Evolutionary conservation across 345 rosid genomes (phyloP).

Genomic region (Cardamine chenopodiifolia): DNA sequence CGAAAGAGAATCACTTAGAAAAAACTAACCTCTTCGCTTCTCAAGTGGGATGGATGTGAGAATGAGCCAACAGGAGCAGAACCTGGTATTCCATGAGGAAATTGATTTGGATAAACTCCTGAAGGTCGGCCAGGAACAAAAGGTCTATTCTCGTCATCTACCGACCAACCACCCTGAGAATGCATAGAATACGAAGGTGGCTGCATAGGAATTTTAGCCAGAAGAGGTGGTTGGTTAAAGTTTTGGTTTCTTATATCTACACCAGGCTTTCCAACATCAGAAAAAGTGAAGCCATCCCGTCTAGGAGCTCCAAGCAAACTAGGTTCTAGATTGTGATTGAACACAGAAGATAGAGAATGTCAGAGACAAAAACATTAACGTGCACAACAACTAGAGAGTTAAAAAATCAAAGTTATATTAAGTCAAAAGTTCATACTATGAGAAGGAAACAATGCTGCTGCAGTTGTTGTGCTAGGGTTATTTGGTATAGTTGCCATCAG

Average conservation of each 20-base stretch:
- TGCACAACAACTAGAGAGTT: background rate
- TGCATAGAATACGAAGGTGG: conserved; percentile 46
- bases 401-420: conserved; percentile 10
- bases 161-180: conserved; percentile 72
- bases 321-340: conserved; percentile 58
- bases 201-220: conserved; percentile 61
- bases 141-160: conserved; percentile 68
- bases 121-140: conserved; percentile 54
- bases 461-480: conserved; percentile 47
- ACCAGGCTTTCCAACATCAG: conserved; percentile 52
- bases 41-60: conserved; percentile 53
- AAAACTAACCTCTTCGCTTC: conserved; percentile 72
- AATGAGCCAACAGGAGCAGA: conserved; percentile 49
- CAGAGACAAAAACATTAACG: conserved; percentile 13
- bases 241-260: conserved; percentile 64
- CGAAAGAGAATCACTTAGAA: conserved; percentile 6
- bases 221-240: conserved; percentile 67
- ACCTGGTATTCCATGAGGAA: conserved; percentile 45
- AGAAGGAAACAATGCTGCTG: conserved; percentile 52
- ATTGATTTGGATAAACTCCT: conserved; percentile 49
- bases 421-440: conserved; percentile 61
- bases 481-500: conserved; percentile 52
- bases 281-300: conserved; percentile 54
- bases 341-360: conserved; percentile 28
- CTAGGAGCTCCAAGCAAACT: conserved; percentile 89